phyloP scores from a whole-genome alignment of 2,329 filamentous ascomycete genomes.

The Plectosphaerella sp. region DNA sequence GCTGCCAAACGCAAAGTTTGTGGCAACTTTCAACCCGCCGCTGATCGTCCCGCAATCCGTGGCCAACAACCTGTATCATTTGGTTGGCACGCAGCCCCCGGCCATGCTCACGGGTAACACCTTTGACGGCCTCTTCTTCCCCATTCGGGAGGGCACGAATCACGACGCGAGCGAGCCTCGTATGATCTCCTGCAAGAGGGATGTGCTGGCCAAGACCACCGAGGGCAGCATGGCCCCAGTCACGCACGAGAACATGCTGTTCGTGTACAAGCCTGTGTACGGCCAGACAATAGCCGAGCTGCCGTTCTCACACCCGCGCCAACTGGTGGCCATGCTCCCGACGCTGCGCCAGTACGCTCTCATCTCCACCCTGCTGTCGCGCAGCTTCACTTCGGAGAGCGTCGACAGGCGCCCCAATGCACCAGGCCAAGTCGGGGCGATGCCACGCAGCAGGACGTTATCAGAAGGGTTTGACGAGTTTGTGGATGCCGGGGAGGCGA shows the following conservation, averaged over 20 bases:
- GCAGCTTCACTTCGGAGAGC: conserved; percentile 41
- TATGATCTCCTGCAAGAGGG: conserved; percentile 45
- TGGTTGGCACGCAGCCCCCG: conserved; percentile 43
- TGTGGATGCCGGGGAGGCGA: too few species aligned
- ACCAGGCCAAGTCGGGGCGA: too few species aligned
- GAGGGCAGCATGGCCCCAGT: conserved; percentile 23
- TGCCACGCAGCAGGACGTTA: too few species aligned
- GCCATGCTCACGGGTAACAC: conserved; percentile 36
- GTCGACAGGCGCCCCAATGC: conserved; percentile 14
- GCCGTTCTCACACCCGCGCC: conserved; percentile 73
- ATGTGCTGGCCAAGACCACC: conserved; percentile 36
- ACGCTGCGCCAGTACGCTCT: conserved; percentile 72
- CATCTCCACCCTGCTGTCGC: conserved; percentile 58
- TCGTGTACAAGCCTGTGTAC: conserved; percentile 69
- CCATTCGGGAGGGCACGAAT: conserved; percentile 40
- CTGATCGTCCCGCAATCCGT: conserved; percentile 63
- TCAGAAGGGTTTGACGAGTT: too few species aligned
- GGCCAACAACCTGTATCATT: conserved; percentile 58
- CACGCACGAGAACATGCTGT: conserved; percentile 56
- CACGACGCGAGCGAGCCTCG: conserved; percentile 56
- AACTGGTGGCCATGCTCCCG: conserved; percentile 71
- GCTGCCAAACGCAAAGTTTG: conserved; percentile 69
- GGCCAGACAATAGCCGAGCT: conserved; percentile 63
- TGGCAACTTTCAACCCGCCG: conserved; percentile 70
- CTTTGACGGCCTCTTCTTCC: conserved; percentile 56